These are phyloP conservation scores for Penicillium olsonii DNA, from an alignment of 2,329 filamentous ascomycete genomes.

Conservation along the genomic window DNA sequence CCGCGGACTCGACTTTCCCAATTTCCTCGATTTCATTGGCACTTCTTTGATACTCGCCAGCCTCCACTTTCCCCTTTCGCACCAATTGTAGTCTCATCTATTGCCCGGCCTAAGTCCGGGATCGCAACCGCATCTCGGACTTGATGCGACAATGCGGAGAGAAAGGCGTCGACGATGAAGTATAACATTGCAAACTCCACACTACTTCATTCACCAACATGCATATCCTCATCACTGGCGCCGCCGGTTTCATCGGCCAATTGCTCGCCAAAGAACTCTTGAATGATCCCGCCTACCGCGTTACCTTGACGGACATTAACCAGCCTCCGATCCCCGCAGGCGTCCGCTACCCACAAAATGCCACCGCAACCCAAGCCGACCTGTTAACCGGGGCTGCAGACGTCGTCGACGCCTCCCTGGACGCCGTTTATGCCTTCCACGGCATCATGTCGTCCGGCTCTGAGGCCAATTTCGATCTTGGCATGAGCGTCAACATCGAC, in stretches of 20 bases:
- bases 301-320: constrained; percentile 61
- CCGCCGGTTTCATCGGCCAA: constrained; percentile 66
- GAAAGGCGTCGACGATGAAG: constrained; percentile 14
- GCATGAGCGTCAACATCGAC: constrained; percentile 63
- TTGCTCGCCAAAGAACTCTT: constrained; percentile 60
- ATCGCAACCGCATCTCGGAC: constrained; percentile 29
- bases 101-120: constrained; percentile 35
- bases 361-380: constrained; percentile 54
- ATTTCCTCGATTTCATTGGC: too few relatives aligned
- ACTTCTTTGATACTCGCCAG: too few relatives aligned
- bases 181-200: not conserved
- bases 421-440: constrained; percentile 63
- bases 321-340: constrained; percentile 54
- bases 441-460: constrained; percentile 68
- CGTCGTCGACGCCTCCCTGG: constrained; percentile 46
- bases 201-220: constrained; percentile 24
- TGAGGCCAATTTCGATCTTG: constrained; percentile 62
- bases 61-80: too few relatives aligned
- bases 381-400: constrained; percentile 48
- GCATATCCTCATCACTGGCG: constrained; percentile 64
- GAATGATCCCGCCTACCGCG: constrained; percentile 46
- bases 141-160: constrained; percentile 39
- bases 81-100: too few relatives aligned
- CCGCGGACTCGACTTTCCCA: constrained; percentile 5
- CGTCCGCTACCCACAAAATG: constrained; percentile 53